Evolutionary conservation across 106 monocot genomes (phyloP).

Genomic region (Cymbidium sinense): DNA sequence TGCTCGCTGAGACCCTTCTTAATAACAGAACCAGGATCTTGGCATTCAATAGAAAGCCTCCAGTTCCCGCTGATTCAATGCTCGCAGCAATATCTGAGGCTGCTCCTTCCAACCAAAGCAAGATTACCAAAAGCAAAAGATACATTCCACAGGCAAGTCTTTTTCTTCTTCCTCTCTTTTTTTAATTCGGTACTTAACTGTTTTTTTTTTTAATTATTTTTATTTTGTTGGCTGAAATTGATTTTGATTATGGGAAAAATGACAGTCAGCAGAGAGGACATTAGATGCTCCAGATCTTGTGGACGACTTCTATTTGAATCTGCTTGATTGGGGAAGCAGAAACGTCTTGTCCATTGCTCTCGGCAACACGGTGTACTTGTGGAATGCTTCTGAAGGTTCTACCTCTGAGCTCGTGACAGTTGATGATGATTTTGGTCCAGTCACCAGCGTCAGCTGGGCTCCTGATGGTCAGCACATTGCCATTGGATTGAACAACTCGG

Average conservation of each 20-base stretch:
- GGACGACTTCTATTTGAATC: slow-evolving; percentile 54
- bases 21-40: slow-evolving; percentile 38
- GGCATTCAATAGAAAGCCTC: slow-evolving; percentile 45
- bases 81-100: slow-evolving; percentile 13
- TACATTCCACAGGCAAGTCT: slow-evolving; percentile 52
- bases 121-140: slow-evolving; percentile 29
- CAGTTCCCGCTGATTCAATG: slow-evolving; percentile 5
- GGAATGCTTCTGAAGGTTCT: slow-evolving; percentile 39
- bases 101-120: slow-evolving; percentile 21
- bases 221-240: background rate
- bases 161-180: background rate
- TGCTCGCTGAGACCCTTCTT: slow-evolving; percentile 36
- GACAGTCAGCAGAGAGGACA: slow-evolving; percentile 46
- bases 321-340: slow-evolving; percentile 55
- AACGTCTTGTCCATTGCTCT: slow-evolving; percentile 55
- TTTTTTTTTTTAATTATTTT: background rate
- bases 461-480: slow-evolving; percentile 57
- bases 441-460: slow-evolving; percentile 75
- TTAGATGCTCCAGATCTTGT: slow-evolving; percentile 48
- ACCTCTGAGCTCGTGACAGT: slow-evolving; percentile 49
- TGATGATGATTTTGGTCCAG: slow-evolving; percentile 45
- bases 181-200: background rate
- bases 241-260: background rate
- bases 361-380: slow-evolving; percentile 44
- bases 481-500: slow-evolving; percentile 48